Percentiles rank a stretch among this genome's conserved stretches.
These are phyloP conservation scores for Schizonepeta tenuifolia DNA, from an alignment of 257 asterid genomes.

Conservation along the genomic window DNA sequence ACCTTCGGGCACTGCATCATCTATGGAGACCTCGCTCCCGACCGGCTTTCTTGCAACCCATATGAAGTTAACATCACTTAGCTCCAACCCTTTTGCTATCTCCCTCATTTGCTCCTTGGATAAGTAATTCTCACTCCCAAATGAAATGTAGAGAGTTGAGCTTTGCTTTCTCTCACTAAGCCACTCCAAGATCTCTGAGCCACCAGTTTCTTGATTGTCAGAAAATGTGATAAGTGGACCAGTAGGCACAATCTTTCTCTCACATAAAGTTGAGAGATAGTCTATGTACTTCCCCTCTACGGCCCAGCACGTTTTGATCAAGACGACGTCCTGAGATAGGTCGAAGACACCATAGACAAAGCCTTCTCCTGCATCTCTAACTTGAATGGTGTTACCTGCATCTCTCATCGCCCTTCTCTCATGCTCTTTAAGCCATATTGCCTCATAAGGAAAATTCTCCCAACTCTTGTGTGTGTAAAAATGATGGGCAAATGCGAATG, in stretches of 20 bases:
- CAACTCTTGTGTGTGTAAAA: constrained; percentile 10
- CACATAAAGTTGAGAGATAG: background rate
- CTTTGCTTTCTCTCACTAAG: background rate
- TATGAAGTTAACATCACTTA: constrained; percentile 21
- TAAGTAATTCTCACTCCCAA: constrained; percentile 30
- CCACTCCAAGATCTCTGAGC: constrained; percentile 24
- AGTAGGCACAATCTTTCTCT: constrained; percentile 14
- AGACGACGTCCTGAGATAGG: constrained; percentile 14
- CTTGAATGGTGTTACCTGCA: background rate
- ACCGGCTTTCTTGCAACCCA: constrained; percentile 25
- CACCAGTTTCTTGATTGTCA: constrained; percentile 14
- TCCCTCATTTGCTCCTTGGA: constrained; percentile 15
- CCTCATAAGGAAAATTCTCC: constrained; percentile 32
- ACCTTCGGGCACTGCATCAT: constrained; percentile 14
- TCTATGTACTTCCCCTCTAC: constrained; percentile 29
- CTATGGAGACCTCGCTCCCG: constrained; percentile 12
- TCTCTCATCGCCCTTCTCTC: constrained; percentile 21
- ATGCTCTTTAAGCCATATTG: constrained; percentile 23
- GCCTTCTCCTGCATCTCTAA: constrained; percentile 21
- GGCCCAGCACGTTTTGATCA: constrained; percentile 7
- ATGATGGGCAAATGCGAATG: constrained; percentile 33
- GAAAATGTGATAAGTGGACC: constrained; percentile 23
- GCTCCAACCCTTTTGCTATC: constrained; percentile 32
- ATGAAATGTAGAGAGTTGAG: constrained; percentile 29
- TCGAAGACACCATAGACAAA: constrained; percentile 16